Evolutionary conservation across 192 early-diverging fungal genomes (phyloP), one percentile per base, ranked within the genome.

Genomic region (Podila epicladia): DNA sequence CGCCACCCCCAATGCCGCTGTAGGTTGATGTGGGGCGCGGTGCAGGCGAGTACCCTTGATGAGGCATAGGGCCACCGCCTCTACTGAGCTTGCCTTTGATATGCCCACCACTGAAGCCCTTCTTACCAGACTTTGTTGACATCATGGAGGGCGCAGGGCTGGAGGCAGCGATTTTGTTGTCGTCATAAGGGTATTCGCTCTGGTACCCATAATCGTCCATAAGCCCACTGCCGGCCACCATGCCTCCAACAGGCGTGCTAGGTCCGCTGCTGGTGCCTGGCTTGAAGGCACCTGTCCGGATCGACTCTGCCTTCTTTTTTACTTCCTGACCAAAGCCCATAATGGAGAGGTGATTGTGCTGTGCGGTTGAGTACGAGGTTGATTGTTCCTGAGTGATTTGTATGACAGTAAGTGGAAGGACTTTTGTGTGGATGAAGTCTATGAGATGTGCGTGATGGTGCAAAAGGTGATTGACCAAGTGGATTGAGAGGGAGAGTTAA

Each of bases 301-400:
- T 75, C 0, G 74, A 64, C 22, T 69, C 75, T 41, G 65, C 71
- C 69, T 78, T 78, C 35, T 37, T 65, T 38, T 78, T 78, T 26
- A 78, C 50, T 9, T 78, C 69, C 24, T 78, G 75, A 17, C 64
- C 64, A 48, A 78, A 78, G 19, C 75, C 75, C 75, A 78, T 78
- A 41, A 22, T 60, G 32, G 28, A 24, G 7, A 28, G 35, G 3
- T 24, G 13, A 15, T 63, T 13, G 17, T 33, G 62, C 3, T 35
- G 62, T 29, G 28, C 7, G 35, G 2, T 3, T 11, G 17, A 4
- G 53, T 22, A 55, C 9, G 17, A 24, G n/a, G 20, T n/a, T 55
- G 24, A 13, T 20, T 22, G 53, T 26, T n/a, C 53, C n/a, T 55
- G 53, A 26, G 22, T 55, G 53, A 24, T 15, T 45, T 45, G 15